These are phyloP conservation scores for Ophiostoma novo-ulmi DNA, from an alignment of 2,329 filamentous ascomycete genomes.

Conservation along the genomic window DNA sequence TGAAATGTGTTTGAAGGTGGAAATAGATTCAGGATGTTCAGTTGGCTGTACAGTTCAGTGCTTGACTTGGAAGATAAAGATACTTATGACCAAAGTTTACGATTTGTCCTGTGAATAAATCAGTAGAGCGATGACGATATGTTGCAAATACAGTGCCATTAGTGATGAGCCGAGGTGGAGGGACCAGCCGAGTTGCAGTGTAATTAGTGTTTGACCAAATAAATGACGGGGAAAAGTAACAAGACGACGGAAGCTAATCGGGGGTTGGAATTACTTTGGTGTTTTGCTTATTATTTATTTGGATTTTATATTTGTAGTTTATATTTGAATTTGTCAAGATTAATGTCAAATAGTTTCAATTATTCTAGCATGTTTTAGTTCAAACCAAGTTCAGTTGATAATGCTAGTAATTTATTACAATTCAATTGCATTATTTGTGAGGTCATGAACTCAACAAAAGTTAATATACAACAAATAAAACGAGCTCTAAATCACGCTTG, in stretches of 20 bases:
- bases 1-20: background rate
- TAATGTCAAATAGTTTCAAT: no score
- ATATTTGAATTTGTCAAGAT: no score
- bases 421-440: no score
- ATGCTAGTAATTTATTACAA: no score
- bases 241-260: no score
- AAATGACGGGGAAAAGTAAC: background rate
- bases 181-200: background rate
- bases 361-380: no score
- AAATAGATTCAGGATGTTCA: background rate
- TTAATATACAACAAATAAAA: background rate
- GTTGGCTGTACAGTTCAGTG: background rate
- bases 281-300: no score
- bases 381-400: no score
- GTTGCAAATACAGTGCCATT: background rate
- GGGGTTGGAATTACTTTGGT: no score
- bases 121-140: background rate
- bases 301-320: no score
- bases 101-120: background rate
- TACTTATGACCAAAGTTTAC: background rate
- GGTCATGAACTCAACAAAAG: no score
- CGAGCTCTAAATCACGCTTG: background rate
- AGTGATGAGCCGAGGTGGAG: conserved; percentile 3
- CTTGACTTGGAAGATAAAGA: background rate
- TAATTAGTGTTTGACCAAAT: background rate